Evolutionary conservation across 352 stramenopile species (phyloP).

Genomic region (Globisporangium echinulatum): DNA sequence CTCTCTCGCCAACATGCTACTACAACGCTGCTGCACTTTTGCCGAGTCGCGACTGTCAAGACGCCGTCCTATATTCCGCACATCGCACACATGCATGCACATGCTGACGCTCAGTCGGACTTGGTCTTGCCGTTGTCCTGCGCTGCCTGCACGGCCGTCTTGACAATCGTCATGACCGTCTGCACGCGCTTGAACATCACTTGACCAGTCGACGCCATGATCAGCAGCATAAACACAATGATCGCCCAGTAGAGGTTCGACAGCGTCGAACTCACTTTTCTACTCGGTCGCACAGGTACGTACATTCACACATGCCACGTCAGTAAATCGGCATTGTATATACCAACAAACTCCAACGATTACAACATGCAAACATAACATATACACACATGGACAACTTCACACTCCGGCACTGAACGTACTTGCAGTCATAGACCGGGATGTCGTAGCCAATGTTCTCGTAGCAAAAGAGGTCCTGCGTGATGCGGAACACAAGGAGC

Average conservation of each 20-base stretch:
- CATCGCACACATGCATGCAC: too few species aligned
- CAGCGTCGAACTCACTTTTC: constrained; percentile 80
- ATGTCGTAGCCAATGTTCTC: constrained; percentile 81
- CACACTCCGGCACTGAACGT: constrained; percentile 25
- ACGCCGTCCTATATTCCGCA: too few species aligned
- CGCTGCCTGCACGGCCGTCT: constrained; percentile 50
- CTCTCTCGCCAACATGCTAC: too few species aligned
- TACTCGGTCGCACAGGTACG: constrained; percentile 9
- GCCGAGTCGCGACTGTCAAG: too few species aligned
- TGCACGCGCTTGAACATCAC: constrained; percentile 84
- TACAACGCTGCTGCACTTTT: too few species aligned
- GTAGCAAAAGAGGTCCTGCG: constrained; percentile 79
- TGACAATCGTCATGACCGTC: constrained; percentile 65
- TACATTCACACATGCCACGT: too few species aligned
- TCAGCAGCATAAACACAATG: constrained; percentile 84
- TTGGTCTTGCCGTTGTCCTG: constrained; percentile 47
- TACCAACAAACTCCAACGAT: constrained; percentile 3
- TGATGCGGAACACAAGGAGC: constrained; percentile 87
- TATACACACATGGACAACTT: background rate
- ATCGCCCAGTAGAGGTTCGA: constrained; percentile 85
- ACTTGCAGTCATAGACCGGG: constrained; percentile 89
- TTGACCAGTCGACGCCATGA: constrained; percentile 75
- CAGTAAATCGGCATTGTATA: constrained; percentile 1
- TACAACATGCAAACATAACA: constrained; percentile 2
- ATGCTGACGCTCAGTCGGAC: constrained; percentile 35